A percentile compares a stretch with the other conserved stretches of the same genome.
phyloP scores from a whole-genome alignment of 2,329 filamentous ascomycete genomes.

The Pseudomassariella vexata region DNA sequence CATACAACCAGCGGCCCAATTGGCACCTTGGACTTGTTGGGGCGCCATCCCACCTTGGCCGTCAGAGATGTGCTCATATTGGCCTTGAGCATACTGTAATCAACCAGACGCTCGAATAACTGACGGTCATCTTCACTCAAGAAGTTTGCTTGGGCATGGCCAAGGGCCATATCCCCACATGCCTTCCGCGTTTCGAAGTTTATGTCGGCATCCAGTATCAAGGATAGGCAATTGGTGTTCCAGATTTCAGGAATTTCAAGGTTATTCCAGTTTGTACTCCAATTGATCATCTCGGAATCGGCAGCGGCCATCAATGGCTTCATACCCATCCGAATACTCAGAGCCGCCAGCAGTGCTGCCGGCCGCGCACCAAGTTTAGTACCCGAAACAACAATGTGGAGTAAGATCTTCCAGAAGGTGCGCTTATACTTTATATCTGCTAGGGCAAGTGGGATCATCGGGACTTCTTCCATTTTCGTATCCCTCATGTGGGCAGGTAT shows the following conservation, averaged over 20 bases:
- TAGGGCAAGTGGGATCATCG: conserved; percentile 38
- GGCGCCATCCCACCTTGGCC: conserved; percentile 38
- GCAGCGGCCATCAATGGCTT: conserved; percentile 32
- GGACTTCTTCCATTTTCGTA: conserved; percentile 24
- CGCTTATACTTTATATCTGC: conserved; percentile 25
- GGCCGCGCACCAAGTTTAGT: conserved; percentile 39
- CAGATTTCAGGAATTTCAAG: conserved; percentile 43
- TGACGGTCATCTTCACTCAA: conserved; percentile 29
- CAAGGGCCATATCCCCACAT: too few species aligned
- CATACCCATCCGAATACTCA: conserved; percentile 43
- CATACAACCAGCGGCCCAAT: conserved; percentile 38
- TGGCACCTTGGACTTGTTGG: conserved; percentile 33
- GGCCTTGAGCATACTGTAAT: conserved; percentile 38
- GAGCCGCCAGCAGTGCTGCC: conserved; percentile 38
- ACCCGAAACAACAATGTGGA: conserved; percentile 41
- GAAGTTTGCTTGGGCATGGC: conserved; percentile 17
- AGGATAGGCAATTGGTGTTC: conserved; percentile 36
- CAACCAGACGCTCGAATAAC: conserved; percentile 37
- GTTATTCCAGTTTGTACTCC: conserved; percentile 39
- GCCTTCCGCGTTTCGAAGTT: conserved; percentile 24
- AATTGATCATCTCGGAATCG: conserved; percentile 33
- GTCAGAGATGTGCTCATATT: conserved; percentile 39
- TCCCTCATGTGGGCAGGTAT: conserved; percentile 36
- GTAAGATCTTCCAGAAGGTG: conserved; percentile 41
- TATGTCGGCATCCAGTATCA: conserved; percentile 41